Conservation (phyloP, 2,329 filamentous ascomycete species). For the Aspergillus pseudoglaucus region DNA sequence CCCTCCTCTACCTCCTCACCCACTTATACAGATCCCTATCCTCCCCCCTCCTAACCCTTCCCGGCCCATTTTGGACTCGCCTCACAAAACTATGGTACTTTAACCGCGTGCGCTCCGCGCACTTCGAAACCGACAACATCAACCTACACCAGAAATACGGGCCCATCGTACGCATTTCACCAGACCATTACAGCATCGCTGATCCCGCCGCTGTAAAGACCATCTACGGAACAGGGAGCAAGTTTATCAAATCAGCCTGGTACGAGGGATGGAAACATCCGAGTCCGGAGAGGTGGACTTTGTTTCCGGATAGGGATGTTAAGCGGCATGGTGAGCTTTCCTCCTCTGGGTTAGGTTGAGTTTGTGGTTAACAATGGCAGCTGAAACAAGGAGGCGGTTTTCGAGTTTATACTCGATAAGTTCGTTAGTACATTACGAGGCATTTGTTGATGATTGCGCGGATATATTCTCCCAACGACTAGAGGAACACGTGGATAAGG, state of each 20-base stretch:
- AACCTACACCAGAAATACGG: constrained; percentile 37
- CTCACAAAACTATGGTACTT: constrained; percentile 44
- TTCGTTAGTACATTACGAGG: constrained; percentile 44
- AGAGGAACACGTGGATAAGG: constrained; percentile 27
- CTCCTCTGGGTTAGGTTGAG: background rate
- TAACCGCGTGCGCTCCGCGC: constrained; percentile 26
- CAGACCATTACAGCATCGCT: constrained; percentile 43
- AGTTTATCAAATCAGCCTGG: constrained; percentile 34
- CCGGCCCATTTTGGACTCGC: constrained; percentile 41
- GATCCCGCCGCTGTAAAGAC: constrained; percentile 35
- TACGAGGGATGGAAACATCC: constrained; percentile 30
- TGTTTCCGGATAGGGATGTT: constrained; percentile 29
- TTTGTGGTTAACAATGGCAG: constrained; percentile 12
- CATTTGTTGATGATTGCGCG: constrained; percentile 44
- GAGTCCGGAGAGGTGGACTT: constrained; percentile 22
- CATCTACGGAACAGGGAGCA: constrained; percentile 38
- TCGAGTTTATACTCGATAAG: constrained; percentile 45
- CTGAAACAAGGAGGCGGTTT: constrained; percentile 33
- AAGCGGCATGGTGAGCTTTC: constrained; percentile 27
- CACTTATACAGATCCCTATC: constrained; percentile 15
- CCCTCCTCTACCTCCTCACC: constrained; percentile 9
- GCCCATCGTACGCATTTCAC: constrained; percentile 42
- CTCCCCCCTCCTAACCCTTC: constrained; percentile 35
- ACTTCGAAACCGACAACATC: constrained; percentile 36
- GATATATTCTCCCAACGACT: constrained; percentile 36